Evolutionary conservation across 345 rosid genomes (phyloP), one percentile per base, ranked within the genome.

Genomic region (Eutrema heterophyllum): DNA sequence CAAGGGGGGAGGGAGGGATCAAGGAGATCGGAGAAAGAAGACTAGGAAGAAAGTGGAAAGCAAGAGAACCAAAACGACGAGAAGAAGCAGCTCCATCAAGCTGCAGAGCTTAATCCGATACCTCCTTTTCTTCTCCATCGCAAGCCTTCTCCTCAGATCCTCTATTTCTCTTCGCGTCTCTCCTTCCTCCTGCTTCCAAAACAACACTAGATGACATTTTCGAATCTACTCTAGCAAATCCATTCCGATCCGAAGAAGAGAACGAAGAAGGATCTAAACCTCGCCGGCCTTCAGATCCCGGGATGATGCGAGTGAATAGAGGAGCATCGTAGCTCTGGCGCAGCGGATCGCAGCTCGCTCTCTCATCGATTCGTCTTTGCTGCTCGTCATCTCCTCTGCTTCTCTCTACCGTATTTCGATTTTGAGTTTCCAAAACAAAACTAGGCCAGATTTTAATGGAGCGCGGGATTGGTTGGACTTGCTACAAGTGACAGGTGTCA

Each of bases 321-420:
- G 75, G 1, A 76, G 75, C 75, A 70, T 76, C 56, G 79, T 38
- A 62, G 75, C 79, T 70, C 43, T 54, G 36, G 66, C 79, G 52
- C 79, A 76, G 5, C 79, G 75, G 15, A 69, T 63, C 5, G 75
- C 75, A 69, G 24, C 18, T 70, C 66, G 7, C 40, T 62, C 75
- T 70, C 71, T 16, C 0, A 56, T 56, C 16, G 29, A 73, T 52
- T 33, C 79, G 12, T 75, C 69, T 30, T 33, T 51, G 55, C 49
- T 63, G 55, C 49, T 63, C 7, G 50, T 52, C 79, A 68, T 75
- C 74, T 44, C 39, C 75, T 36, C 67, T 35, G 26, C 52, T 41
- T 73, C 29, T 73, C 54, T 74, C 68, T 50, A 8, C 33, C 0
- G 6, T 4, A 4, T 58, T 51, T 26, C 26, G 14, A 40, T 51